Base-by-base conservation (phyloP, 371 early-diverging fungal species). In the Batrachochytrium dendrobatidis region DNA sequence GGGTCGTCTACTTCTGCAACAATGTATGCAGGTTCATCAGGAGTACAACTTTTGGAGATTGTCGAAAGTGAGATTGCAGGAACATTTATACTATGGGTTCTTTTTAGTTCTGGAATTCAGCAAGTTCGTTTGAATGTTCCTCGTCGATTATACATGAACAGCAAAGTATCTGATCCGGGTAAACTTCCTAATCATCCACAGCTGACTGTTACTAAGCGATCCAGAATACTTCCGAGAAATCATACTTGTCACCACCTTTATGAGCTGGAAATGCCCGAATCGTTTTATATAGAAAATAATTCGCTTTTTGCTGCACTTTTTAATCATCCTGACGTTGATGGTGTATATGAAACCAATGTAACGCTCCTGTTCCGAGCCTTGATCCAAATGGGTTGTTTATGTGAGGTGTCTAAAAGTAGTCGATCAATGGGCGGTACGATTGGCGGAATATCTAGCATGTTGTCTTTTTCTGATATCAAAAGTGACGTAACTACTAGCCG, bases 331-430 rank as follows among this genome's bases (percentile, higher is more conserved):
- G 75, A 85, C n/a, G 86, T 92, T 15, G 91, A 88, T 57, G 93
- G 93, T 26, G 92, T 92, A 0, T 98, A 95, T 67, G 96, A 95
- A 74, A 86, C 91, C 0, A 85, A 91, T 56, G 68, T 94, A 1
- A 86, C 92, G 3, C 72, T 90, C 0, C 35, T 86, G 34, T 81
- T 85, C 51, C 84, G 94, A 0, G 94, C 91, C 5, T 67, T 98
- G 44, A 73, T 93, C 24, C 70, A 83, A 29, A 50, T 94, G 3
- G 75, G 74, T 1, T 71, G 71, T 49, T 26, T 45, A 26, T 45
- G 5, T 5, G 3, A 6, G 30, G 32, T 51, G 30, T 51, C 51
- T 3, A 3, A n/a, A 6, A n/a, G 51, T 3, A 29, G 28, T 17
- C 39, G 39, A 39, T 15, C 39, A 20, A 17, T 39, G 15, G 39